Evolutionary conservation across 2,329 filamentous ascomycete genomes (phyloP).

Genomic region (Sarocladiaceae sp.): DNA sequence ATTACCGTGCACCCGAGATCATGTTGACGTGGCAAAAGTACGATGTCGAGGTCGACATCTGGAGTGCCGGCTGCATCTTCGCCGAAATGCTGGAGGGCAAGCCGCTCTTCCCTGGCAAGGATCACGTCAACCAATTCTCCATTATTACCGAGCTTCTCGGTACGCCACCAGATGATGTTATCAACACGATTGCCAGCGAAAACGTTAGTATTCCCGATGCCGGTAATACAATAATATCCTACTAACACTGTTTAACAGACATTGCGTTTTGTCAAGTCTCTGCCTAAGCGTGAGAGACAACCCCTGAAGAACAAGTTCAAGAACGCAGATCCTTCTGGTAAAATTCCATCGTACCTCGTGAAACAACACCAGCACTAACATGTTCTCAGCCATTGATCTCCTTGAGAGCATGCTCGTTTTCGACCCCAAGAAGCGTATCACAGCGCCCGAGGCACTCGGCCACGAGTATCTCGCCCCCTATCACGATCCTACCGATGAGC

Average conservation of each 20-base stretch:
- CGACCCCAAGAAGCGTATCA: constrained; percentile 93
- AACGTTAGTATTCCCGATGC: constrained; percentile 58
- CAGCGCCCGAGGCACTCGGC: constrained; percentile 77
- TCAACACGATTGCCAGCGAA: constrained; percentile 96
- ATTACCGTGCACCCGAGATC: constrained; percentile 97
- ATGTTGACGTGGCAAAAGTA: constrained; percentile 99
- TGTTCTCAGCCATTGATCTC: constrained; percentile 72
- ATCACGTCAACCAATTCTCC: constrained; percentile 99
- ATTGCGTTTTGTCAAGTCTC: constrained; percentile 91
- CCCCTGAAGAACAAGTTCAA: constrained; percentile 87
- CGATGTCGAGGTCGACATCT: constrained; percentile 97
- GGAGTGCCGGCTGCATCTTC: constrained; percentile 98
- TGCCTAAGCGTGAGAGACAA: constrained; percentile 90
- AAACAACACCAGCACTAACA: not conserved
- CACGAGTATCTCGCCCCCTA: constrained; percentile 95
- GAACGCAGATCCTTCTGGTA: constrained; percentile 85
- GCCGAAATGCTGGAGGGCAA: constrained; percentile 99
- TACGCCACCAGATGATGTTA: constrained; percentile 96
- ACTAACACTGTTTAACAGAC: constrained; percentile 54
- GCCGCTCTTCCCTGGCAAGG: constrained; percentile 96
- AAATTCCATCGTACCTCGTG: constrained; percentile 19
- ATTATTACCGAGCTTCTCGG: constrained; percentile 98
- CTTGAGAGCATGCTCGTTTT: constrained; percentile 98
- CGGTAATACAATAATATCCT: too few species aligned
- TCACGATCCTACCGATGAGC: constrained; percentile 96